Evolutionary conservation across 2,329 filamentous ascomycete genomes (phyloP), one percentile per base, ranked within the genome.

Genomic region (Hypoxylon sp.): DNA sequence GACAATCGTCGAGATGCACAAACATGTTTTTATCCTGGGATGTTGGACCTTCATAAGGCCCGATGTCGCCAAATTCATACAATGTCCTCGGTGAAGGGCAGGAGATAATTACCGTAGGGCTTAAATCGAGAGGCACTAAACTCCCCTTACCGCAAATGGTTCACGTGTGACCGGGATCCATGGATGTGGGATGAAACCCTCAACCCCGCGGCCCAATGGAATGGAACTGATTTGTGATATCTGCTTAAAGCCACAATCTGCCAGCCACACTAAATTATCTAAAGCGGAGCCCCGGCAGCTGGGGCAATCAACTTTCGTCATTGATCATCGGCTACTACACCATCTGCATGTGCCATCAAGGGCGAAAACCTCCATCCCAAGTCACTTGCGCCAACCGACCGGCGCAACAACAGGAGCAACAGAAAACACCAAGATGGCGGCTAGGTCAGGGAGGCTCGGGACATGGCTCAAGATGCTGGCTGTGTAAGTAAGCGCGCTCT

Each of bases 391-490:
- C 48, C 65, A 63, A 61, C 53, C 49, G 48, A 52, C 38, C 52
- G 30, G n/a, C 38, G 36, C 53, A 2, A 40, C 38, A 30, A 9
- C 58, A 52, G 6, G 18, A 48, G 12, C 33, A 24, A 8, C 22
- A 49, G 30, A 46, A 24, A 11, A 26, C 18, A 33, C 42, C 8
- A 63, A 61, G 45, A 81, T 81, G 80, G 74, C 81, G 50, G 82
- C 81, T 64, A 86, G 82, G 71, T 78, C 83, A 24, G 76, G 80
- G 53, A 88, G 86, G 61, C 87, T 87, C 82, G 79, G 78, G 67
- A 78, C 87, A 64, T 89, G 83, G 81, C 78, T 87, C 65, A 96
- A 96, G 81, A 92, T 95, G 86, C 72, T 90, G 4, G 80, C 82
- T 54, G 87, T 84, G 92, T 94, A 82, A 80, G 88, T 78, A 52